Base-by-base conservation (phyloP, 768 basidiomycete species). In the Chalciporus sphaerocephalus region DNA sequence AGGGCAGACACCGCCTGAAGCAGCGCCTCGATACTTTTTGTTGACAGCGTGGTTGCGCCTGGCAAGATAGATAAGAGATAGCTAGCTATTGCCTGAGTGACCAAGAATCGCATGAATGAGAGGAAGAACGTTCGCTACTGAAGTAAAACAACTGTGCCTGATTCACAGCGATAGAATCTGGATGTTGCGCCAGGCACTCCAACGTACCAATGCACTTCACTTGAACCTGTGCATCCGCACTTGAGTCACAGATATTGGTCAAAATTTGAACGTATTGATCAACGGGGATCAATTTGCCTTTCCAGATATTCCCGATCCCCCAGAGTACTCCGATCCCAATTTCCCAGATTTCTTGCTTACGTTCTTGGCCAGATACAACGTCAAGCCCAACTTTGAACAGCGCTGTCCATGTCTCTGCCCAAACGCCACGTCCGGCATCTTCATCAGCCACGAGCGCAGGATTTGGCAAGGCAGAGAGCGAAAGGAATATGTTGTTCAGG, bases 171-270 rank as follows among this genome's bases (percentile, higher is more conserved):
- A 87, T 67, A 3, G 82, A 76, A 30, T 71, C 63, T 0, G 78
- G 76, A 50, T 81, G 68, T 58, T 87, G 84, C 7, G 92, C 93
- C 20, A 97, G 76, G 46, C 82, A 85, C 52, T 91, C 86, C 15
- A 97, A 70, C n/a, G 88, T 78, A 24, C 92, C 92, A 50, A 95
- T 83, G 50, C 87, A 86, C 61, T 86, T 83, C 5, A 89, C 87
- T 54, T 76, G 79, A 32, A 84, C 69, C 17, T 62, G 63, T 11
- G 75, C 70, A 49, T 87, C 79, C 15, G 69, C 56, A 2, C 78
- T 73, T 0, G 79, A 62, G 33, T 80, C 73, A 52, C 79, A 84
- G 3, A 89, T 66, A 47, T 80, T 79, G 27, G 87, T 83, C 48
- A 95, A 68, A 13, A 83, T 62, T 27, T 78, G 69, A 8, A 83